These are phyloP conservation scores for Arthrobotrys musiformis DNA, from an alignment of 2,329 filamentous ascomycete species.

Conservation along the genomic window DNA sequence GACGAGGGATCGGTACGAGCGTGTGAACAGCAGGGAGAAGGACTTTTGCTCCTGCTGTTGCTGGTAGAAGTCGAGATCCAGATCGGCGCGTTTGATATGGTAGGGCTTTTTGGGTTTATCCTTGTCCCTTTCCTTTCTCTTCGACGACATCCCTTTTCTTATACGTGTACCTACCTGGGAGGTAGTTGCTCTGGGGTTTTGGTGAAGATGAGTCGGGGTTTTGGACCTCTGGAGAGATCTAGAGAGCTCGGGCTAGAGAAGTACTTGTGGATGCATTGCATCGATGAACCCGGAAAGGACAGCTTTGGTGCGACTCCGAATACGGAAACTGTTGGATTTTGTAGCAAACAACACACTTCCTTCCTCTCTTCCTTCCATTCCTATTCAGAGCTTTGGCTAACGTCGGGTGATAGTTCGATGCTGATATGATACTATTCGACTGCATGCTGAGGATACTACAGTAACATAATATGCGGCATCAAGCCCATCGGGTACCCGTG, in stretches of 20 bases:
- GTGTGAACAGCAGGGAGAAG: conserved; percentile 58
- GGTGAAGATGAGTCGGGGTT: background rate
- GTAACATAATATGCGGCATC: too few species aligned
- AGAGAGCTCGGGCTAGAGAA: background rate
- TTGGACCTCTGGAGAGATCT: background rate
- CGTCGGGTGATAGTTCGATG: too few species aligned
- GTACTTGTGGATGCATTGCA: background rate
- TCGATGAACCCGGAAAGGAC: background rate
- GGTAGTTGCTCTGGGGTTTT: background rate
- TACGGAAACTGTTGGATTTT: conserved; percentile 31
- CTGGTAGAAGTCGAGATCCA: conserved; percentile 60
- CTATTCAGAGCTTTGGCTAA: too few species aligned
- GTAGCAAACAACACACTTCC: conserved; percentile 18
- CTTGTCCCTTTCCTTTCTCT: conserved; percentile 49
- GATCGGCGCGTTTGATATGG: conserved; percentile 60
- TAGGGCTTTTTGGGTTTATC: conserved; percentile 60
- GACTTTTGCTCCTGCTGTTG: conserved; percentile 60
- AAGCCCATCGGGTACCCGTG: too few species aligned
- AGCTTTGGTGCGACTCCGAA: background rate
- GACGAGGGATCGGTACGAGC: conserved; percentile 56
- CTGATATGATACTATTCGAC: too few species aligned
- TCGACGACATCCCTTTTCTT: conserved; percentile 22
- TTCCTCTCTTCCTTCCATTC: too few species aligned
- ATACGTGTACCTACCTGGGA: background rate
- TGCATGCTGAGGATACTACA: too few species aligned